phyloP scores from a whole-genome alignment of 2,329 filamentous ascomycete genomes.

The Fusarium sp. region DNA sequence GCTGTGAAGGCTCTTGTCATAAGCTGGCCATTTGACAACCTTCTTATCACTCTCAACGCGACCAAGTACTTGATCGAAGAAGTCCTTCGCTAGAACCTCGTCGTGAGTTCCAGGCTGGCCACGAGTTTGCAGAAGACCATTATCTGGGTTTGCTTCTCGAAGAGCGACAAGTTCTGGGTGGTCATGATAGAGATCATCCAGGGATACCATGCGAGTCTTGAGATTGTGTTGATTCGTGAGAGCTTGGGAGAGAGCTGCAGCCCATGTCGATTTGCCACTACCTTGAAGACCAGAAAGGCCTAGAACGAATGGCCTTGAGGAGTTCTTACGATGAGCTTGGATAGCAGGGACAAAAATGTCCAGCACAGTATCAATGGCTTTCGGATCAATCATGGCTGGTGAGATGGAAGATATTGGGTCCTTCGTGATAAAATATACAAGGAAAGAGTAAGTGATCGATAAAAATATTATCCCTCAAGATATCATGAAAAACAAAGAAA shows the following conservation, averaged over 20 bases:
- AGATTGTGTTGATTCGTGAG: slow-evolving; percentile 25
- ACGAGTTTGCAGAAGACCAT: slow-evolving; percentile 30
- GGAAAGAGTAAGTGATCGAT: not conserved
- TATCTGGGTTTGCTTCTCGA: slow-evolving; percentile 27
- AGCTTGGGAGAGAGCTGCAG: slow-evolving; percentile 28
- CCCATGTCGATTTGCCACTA: slow-evolving; percentile 43
- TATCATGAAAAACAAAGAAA: not conserved
- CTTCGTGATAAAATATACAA: not conserved
- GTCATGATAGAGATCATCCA: slow-evolving; percentile 38
- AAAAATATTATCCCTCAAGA: not conserved
- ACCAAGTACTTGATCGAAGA: slow-evolving; percentile 19
- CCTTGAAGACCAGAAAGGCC: slow-evolving; percentile 41
- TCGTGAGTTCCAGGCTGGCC: slow-evolving; percentile 40
- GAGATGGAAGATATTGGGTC: too few relatives aligned
- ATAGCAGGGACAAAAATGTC: slow-evolving; percentile 30
- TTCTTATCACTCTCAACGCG: not conserved
- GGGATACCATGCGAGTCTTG: slow-evolving; percentile 27
- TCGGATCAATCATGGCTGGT: slow-evolving; percentile 33
- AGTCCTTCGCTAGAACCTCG: slow-evolving; percentile 12
- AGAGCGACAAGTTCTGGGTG: slow-evolving; percentile 31
- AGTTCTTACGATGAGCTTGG: slow-evolving; percentile 13
- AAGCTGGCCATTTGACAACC: slow-evolving; percentile 33
- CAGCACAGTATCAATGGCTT: slow-evolving; percentile 33
- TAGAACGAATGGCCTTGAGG: slow-evolving; percentile 29
- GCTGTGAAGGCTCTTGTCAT: slow-evolving; percentile 37